Conservation (phyloP, 768 basidiomycete species). For the Boletus subparvulus region DNA sequence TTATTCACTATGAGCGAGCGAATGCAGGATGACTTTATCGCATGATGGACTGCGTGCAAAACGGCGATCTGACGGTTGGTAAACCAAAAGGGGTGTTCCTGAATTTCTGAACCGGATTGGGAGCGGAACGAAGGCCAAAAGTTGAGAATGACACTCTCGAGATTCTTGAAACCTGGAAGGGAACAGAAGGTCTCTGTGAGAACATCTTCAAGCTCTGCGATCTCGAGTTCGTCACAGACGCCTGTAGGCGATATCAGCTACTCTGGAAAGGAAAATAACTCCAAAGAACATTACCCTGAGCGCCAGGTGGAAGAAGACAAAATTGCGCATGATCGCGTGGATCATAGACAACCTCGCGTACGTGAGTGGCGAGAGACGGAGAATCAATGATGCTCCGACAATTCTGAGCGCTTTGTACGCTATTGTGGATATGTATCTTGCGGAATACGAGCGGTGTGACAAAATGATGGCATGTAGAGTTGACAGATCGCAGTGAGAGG, state of each 20-base stretch:
- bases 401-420: slow-evolving; percentile 27
- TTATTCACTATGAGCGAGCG: slow-evolving; percentile 28
- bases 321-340: slow-evolving; percentile 26
- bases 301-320: slow-evolving; percentile 17
- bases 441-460: slow-evolving; percentile 28
- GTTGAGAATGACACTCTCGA: slow-evolving; percentile 24
- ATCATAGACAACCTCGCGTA: slow-evolving; percentile 32
- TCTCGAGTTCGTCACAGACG: slow-evolving; percentile 27
- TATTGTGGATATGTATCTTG: slow-evolving; percentile 26
- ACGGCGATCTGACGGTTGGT: slow-evolving; percentile 28
- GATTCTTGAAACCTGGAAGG: slow-evolving; percentile 19
- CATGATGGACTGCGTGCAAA: slow-evolving; percentile 24
- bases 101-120: slow-evolving; percentile 21
- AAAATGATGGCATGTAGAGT: slow-evolving; percentile 23
- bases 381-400: slow-evolving; percentile 22
- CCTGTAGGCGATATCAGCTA: slow-evolving; percentile 8
- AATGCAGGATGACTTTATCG: slow-evolving; percentile 22
- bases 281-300: slow-evolving; percentile 9
- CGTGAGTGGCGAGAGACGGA: slow-evolving; percentile 22
- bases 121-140: slow-evolving; percentile 34
- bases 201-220: slow-evolving; percentile 32
- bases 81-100: slow-evolving; percentile 33
- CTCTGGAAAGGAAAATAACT: too few relatives aligned
- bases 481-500: slow-evolving; percentile 28
- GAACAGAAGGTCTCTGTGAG: slow-evolving; percentile 29